These are phyloP conservation scores for Ceratobasidium sp. DNA, from an alignment of 1,284 basidiomycete species.

Conservation along the genomic window DNA sequence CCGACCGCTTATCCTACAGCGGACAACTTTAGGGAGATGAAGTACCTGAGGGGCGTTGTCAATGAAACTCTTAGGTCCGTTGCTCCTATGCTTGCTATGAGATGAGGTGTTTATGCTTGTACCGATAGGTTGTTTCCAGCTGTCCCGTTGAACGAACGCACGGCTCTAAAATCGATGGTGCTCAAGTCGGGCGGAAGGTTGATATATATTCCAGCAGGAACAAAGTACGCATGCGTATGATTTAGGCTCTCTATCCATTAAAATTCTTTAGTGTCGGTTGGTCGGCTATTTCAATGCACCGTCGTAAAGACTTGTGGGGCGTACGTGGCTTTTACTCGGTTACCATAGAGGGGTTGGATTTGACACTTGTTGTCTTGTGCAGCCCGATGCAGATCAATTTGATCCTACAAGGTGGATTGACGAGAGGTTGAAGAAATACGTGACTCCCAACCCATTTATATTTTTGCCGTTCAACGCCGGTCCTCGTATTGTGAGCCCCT, in stretches of 20 bases:
- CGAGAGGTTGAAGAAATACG: slow-evolving; percentile 58
- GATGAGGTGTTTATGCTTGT: background rate
- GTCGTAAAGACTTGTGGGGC: slow-evolving; percentile 49
- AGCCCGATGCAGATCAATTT: slow-evolving; percentile 55
- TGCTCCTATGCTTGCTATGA: background rate
- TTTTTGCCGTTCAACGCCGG: slow-evolving; percentile 66
- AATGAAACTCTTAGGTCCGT: slow-evolving; percentile 52
- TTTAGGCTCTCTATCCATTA: slow-evolving; percentile 10
- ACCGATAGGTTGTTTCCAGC: slow-evolving; percentile 63
- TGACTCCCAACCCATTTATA: slow-evolving; percentile 64
- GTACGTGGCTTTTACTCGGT: background rate
- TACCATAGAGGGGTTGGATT: no score
- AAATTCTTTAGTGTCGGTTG: slow-evolving; percentile 46
- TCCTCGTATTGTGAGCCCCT: slow-evolving; percentile 53
- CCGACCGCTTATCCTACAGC: slow-evolving; percentile 56
- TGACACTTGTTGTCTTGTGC: no score
- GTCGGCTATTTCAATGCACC: slow-evolving; percentile 45
- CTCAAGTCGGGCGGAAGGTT: slow-evolving; percentile 44
- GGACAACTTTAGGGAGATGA: slow-evolving; percentile 64
- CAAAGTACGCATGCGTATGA: slow-evolving; percentile 13
- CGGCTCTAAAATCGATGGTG: slow-evolving; percentile 16
- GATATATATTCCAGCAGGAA: slow-evolving; percentile 50
- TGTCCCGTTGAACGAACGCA: slow-evolving; percentile 50
- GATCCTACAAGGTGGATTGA: slow-evolving; percentile 69
- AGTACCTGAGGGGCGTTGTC: slow-evolving; percentile 64